A percentile compares a stretch with the other conserved stretches of the same genome.
Evolutionary conservation across 148 eudicot genomes (phyloP).

Genomic region (Camellia sinensis): DNA sequence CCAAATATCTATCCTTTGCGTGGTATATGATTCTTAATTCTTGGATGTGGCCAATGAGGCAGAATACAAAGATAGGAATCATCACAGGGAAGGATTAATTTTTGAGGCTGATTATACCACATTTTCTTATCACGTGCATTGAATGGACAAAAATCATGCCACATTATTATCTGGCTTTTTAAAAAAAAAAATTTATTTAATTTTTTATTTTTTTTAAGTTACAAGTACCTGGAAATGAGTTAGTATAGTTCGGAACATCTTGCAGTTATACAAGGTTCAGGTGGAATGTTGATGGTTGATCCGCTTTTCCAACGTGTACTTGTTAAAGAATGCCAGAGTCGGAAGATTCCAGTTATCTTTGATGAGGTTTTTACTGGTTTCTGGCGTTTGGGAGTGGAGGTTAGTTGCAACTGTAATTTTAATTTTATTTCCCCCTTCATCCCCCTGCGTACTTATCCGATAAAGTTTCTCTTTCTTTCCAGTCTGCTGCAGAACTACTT

Average conservation of each 20-base stretch:
- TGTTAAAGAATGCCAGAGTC: constrained; percentile 63
- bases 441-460: constrained; percentile 2
- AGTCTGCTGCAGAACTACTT: constrained; percentile 95
- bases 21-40: too few relatives aligned
- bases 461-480: constrained; percentile 14
- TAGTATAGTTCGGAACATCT: background rate
- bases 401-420: constrained; percentile 29
- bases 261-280: constrained; percentile 88
- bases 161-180: background rate
- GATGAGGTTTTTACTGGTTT: constrained; percentile 98
- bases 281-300: constrained; percentile 97
- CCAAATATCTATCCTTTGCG: too few relatives aligned
- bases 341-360: constrained; percentile 87
- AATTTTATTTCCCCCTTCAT: background rate
- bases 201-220: background rate
- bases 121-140: constrained; percentile 1
- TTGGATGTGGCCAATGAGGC: too few relatives aligned
- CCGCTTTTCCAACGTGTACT: constrained; percentile 93
- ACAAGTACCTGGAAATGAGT: background rate
- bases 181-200: too few relatives aligned
- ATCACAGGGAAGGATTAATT: too few relatives aligned
- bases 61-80: too few relatives aligned
- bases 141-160: constrained; percentile 1
- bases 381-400: constrained; percentile 99
- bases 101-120: background rate